Base-by-base conservation (phyloP, 2,329 filamentous ascomycete species). In the Fusarium citri region DNA sequence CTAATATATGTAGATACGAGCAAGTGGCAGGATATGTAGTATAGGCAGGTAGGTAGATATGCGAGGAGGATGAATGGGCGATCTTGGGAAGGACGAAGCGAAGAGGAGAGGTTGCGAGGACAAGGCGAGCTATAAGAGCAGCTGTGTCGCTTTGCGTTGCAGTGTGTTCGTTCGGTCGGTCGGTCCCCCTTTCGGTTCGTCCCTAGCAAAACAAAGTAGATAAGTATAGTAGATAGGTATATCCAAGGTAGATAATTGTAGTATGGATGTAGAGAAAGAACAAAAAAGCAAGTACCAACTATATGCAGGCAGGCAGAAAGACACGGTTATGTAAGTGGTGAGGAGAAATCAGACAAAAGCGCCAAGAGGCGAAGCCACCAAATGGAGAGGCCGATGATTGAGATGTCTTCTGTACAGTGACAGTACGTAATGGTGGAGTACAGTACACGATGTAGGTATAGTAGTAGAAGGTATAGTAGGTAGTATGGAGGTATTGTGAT, bases 331-430 rank as follows among this genome's bases (percentile, higher is more conserved):
- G 43, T 12, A 12, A 12, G 47, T 41, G 42, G 57, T 23, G 18
- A 16, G 22, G n/a, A 47, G 23, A 43, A 34, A 42, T 28, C 20
- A 34, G 26, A 30, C 18, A 40, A 51, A 37, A 48, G 40, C 47
- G 54, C 54, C 42, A 59, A 58, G 54, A 64, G 45, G 57, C 63
- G 57, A 71, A 68, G 67, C 67, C 58, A 70, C 67, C 63, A 50
- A 55, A 60, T 62, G 67, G 67, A 56, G 67, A 71, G 63, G 50
- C 63, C 58, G 63, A 60, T 25, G 49, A 68, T 70, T 46, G 50
- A 26, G 31, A 64, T 63, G 59, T 28, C 41, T 47, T 54, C 37
- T 54, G 37, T 37, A 37, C 34, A 37, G 6, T 37, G 34, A 37
- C 34, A 37, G 34, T n/a, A 37, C 34, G 34, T 37, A 37, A 37